Conservation (phyloP, 2,329 filamentous ascomycete genomes). For the Orbilia ellipsospora region DNA sequence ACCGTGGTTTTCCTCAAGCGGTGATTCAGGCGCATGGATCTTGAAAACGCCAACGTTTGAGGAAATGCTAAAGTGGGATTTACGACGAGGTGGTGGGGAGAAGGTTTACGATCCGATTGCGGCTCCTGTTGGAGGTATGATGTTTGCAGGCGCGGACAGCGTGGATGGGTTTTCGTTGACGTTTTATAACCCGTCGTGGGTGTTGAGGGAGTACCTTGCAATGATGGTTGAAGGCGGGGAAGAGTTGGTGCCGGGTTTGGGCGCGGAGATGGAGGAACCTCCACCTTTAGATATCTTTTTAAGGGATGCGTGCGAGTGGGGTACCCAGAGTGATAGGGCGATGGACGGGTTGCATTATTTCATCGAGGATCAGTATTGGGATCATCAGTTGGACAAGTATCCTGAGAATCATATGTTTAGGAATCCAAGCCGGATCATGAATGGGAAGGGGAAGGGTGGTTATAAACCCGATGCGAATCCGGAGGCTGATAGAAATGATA, state of each 20-base stretch:
- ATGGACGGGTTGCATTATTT: conserved; percentile 13
- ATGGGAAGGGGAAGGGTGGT: conserved; percentile 12
- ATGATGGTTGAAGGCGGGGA: conserved; percentile 15
- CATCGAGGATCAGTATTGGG: conserved; percentile 20
- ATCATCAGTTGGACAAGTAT: conserved; percentile 22
- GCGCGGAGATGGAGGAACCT: conserved; percentile 5
- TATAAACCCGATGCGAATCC: neutral
- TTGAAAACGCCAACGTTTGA: conserved; percentile 25
- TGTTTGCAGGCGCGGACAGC: conserved; percentile 51
- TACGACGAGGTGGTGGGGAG: conserved; percentile 17
- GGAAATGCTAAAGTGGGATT: conserved; percentile 45
- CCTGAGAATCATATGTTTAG: conserved; percentile 28
- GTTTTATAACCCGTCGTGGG: conserved; percentile 41
- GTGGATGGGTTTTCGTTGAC: conserved; percentile 48
- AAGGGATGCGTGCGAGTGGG: conserved; percentile 30
- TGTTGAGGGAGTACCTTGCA: conserved; percentile 18
- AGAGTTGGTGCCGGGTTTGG: conserved; percentile 28
- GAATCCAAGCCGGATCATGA: conserved; percentile 8
- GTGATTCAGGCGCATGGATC: conserved; percentile 44
- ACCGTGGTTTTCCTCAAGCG: conserved; percentile 40
- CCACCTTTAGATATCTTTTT: conserved; percentile 8
- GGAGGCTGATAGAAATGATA: neutral
- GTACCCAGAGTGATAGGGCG: conserved; percentile 13
- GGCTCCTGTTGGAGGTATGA: conserved; percentile 43
- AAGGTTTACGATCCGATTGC: conserved; percentile 19